A percentile compares a stretch with the other conserved stretches of the same genome.
These are phyloP conservation scores for Pterulicium gracile DNA, from an alignment of 1,284 basidiomycete species.

Conservation along the genomic window DNA sequence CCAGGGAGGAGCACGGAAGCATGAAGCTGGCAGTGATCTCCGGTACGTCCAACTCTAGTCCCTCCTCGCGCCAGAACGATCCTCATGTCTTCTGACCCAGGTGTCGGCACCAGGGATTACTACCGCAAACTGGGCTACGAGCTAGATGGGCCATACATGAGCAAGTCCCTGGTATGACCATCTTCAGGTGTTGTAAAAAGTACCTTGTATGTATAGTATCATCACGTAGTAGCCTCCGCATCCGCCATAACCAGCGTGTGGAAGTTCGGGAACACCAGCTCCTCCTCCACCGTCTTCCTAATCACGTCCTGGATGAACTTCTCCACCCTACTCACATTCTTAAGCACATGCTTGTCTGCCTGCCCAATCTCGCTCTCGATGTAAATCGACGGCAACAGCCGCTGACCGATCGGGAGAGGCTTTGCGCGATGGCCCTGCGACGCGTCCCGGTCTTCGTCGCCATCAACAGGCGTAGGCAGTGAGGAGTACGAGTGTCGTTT, in stretches of 20 bases:
- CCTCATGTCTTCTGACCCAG: constrained; percentile 24
- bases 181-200: neutral
- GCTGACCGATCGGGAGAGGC: constrained; percentile 68
- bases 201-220: neutral
- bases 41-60: constrained; percentile 32
- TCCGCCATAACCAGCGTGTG: constrained; percentile 70
- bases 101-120: constrained; percentile 91
- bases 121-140: constrained; percentile 90
- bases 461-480: constrained; percentile 20
- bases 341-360: constrained; percentile 89
- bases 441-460: constrained; percentile 31
- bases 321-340: constrained; percentile 96
- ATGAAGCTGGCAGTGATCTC: constrained; percentile 94
- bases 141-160: constrained; percentile 97
- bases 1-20: constrained; percentile 95
- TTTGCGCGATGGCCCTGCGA: constrained; percentile 33
- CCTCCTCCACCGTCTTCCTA: constrained; percentile 88
- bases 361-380: constrained; percentile 98
- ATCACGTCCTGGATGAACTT: constrained; percentile 93
- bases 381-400: constrained; percentile 82
- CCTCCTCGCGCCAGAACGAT: constrained; percentile 4
- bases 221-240: neutral
- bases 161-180: constrained; percentile 53
- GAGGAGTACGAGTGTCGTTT: constrained; percentile 15
- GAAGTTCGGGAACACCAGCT: constrained; percentile 90